These are phyloP conservation scores for Monosporascus sp. DNA, from an alignment of 2,329 filamentous ascomycete species.

Conservation along the genomic window DNA sequence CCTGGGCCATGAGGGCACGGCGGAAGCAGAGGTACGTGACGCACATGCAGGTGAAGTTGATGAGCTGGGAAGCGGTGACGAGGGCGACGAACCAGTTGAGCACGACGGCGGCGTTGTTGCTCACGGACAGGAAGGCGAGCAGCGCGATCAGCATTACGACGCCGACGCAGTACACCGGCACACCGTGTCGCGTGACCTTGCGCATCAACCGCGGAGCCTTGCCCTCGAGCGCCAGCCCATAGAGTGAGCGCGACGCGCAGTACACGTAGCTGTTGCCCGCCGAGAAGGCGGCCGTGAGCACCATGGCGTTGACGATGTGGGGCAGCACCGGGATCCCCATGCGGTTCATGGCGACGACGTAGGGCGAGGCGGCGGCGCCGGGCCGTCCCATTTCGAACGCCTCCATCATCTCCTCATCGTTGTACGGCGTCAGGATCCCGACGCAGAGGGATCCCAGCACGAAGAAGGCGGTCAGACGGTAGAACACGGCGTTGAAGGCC, in stretches of 20 bases:
- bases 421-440: conserved; percentile 66
- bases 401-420: conserved; percentile 56
- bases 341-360: conserved; percentile 64
- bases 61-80: conserved; percentile 68
- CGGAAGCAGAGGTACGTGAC: conserved; percentile 69
- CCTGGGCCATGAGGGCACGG: conserved; percentile 64
- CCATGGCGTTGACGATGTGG: conserved; percentile 68
- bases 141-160: conserved; percentile 64
- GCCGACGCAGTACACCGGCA: conserved; percentile 69
- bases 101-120: conserved; percentile 59
- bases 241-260: conserved; percentile 63
- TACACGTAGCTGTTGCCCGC: conserved; percentile 67
- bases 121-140: conserved; percentile 70
- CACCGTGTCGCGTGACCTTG: conserved; percentile 57
- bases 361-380: conserved; percentile 65
- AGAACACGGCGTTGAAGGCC: conserved; percentile 76
- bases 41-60: conserved; percentile 67
- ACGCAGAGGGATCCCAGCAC: conserved; percentile 68
- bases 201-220: conserved; percentile 59
- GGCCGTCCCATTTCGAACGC: conserved; percentile 56
- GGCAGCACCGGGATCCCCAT: conserved; percentile 59
- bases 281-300: conserved; percentile 62
- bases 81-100: conserved; percentile 67
- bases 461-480: conserved; percentile 71
- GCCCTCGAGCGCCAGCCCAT: conserved; percentile 63